Conservation (phyloP, 306 rosid species). For the Prunus davidiana region DNA sequence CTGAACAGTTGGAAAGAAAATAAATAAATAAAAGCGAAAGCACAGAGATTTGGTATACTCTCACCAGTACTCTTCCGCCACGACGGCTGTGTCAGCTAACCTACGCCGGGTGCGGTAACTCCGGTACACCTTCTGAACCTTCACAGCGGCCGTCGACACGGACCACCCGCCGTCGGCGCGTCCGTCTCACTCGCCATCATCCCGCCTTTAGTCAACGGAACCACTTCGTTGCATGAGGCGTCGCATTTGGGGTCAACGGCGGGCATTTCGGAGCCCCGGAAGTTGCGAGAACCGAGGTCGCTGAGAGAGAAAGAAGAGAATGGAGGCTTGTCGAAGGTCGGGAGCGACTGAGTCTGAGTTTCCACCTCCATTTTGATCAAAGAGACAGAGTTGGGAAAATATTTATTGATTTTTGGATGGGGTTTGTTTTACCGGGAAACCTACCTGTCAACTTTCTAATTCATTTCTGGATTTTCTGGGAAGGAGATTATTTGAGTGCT, state of each 20-base stretch:
- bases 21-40: background rate
- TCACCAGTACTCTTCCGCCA: conserved; percentile 87
- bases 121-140: conserved; percentile 71
- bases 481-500: background rate
- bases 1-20: background rate
- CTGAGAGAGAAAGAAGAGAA: conserved; percentile 32
- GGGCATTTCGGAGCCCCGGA: conserved; percentile 17
- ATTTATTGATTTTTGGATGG: background rate
- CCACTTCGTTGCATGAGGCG: background rate
- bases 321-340: conserved; percentile 28
- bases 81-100: conserved; percentile 91
- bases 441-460: background rate
- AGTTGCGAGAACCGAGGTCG: conserved; percentile 5
- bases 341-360: conserved; percentile 32
- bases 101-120: conserved; percentile 90
- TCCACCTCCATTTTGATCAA: conserved; percentile 47
- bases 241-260: conserved; percentile 8
- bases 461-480: background rate
- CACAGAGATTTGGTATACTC: conserved; percentile 17
- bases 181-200: background rate
- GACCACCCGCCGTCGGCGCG: conserved; percentile 19
- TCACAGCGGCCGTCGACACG: conserved; percentile 49
- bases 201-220: background rate
- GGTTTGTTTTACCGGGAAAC: conserved; percentile 9
- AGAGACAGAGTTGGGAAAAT: background rate